phyloP scores from a whole-genome alignment of 176 grass and related monocot genomes.

The Chrysopogon serrulatus region DNA sequence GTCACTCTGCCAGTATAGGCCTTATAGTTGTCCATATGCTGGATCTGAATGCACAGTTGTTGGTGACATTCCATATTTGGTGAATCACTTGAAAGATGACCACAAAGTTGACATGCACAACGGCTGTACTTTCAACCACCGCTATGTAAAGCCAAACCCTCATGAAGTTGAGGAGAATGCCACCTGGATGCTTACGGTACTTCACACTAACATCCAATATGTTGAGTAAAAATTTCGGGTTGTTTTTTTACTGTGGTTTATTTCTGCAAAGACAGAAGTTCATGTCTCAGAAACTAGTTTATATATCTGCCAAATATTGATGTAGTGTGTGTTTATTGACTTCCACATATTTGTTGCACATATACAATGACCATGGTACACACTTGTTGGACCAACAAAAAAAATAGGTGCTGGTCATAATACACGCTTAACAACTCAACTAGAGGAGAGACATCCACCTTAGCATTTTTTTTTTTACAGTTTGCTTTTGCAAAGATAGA shows the following conservation, averaged over 20 bases:
- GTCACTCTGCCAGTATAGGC: conserved; percentile 46
- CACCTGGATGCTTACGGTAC: conserved; percentile 63
- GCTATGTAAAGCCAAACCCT: conserved; percentile 52
- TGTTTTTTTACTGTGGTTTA: background rate
- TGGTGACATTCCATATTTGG: conserved; percentile 53
- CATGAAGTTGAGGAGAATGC: conserved; percentile 60
- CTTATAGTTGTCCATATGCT: conserved; percentile 56
- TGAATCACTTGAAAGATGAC: conserved; percentile 59
- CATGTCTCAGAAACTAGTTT: background rate
- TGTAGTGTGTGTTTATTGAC: background rate
- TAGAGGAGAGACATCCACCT: no score
- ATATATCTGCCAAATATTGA: background rate
- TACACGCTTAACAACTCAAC: no score
- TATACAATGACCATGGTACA: background rate
- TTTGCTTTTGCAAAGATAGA: no score
- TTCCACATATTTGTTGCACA: background rate
- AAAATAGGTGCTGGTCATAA: no score
- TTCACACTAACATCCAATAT: background rate
- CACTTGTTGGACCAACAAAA: background rate
- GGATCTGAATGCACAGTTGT: conserved; percentile 54
- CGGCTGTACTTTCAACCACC: conserved; percentile 57
- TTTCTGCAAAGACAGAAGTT: no score
- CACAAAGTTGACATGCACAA: conserved; percentile 67
- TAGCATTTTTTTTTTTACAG: no score
- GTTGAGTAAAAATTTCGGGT: background rate